Evolutionary conservation across 1,139 yeast species (phyloP), one percentile per base, ranked within the genome.

Genomic region (Geotrichum restrictum): DNA sequence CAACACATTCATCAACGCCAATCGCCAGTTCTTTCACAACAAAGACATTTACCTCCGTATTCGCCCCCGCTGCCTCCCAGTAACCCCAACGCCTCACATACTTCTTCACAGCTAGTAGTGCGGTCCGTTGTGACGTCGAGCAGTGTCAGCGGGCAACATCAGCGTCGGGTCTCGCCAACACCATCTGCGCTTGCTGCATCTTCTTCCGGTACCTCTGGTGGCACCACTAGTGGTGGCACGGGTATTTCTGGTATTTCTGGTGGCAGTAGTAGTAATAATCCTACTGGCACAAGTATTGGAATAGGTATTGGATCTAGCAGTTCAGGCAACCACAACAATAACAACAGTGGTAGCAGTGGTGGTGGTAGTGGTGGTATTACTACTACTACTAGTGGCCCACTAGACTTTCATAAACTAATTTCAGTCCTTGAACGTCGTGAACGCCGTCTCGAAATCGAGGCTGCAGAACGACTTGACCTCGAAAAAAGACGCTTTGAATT

Each of bases 381-480:
- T 43, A 10, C 38, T 19, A 19, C 19, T 18, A 5, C 39, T 19
- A 19, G 42, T 2, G 49, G 43, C 3, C 44, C 44, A 3, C 44
- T 51, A 14, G 53, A 51, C 39, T 51, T 51, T 33, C 48, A 45
- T 31, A 41, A 41, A 19, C 44, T 51, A 21, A 46, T 51, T 10
- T 40, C 48, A 10, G 44, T 51, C 27, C 45, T 51, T 16, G 53
- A 51, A 24, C 50, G 38, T 10, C 46, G 53, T 6, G 53, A 51
- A 36, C 41, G 40, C 19, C 42, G 53, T 19, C 44, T 51, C 19
- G 47, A 45, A 16, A 34, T 33, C n/a, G 53, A 51, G 19, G 29
- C 50, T n/a, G 42, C 47, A 3, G 37, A 41, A 32, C 42, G 53
- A n/a, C 43, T 51, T 18, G 50, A 51, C 33, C 44, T 51, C 10